These are phyloP conservation scores for Oryza punctata DNA, from an alignment of 176 grass and related monocot species.

Conservation along the genomic window DNA sequence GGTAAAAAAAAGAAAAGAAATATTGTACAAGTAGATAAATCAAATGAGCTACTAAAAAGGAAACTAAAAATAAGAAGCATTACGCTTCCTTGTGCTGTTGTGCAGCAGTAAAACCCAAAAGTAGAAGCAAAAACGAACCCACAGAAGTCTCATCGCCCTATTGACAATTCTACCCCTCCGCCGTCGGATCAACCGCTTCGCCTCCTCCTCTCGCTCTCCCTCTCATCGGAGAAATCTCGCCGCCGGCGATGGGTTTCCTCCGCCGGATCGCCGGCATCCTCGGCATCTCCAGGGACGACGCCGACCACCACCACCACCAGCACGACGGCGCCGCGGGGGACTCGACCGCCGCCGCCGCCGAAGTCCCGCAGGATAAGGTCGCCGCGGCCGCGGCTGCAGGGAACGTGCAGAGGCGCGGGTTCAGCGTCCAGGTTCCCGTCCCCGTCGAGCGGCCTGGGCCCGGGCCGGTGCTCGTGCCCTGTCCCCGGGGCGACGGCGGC, in stretches of 20 bases:
- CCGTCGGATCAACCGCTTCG: conserved; percentile 33
- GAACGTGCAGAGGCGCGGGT: conserved; percentile 42
- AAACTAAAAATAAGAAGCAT: too few species aligned
- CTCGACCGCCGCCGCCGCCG: not conserved
- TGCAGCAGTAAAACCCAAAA: not conserved
- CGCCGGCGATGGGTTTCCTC: conserved; percentile 45
- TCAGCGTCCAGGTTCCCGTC: conserved; percentile 60
- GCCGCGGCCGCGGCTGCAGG: not conserved
- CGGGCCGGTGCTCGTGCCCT: conserved; percentile 47
- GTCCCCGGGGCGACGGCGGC: conserved; percentile 53
- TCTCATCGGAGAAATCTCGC: not conserved
- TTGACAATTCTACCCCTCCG: conserved; percentile 31
- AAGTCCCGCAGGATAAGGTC: conserved; percentile 40
- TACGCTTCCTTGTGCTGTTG: too few species aligned
- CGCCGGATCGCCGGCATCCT: conserved; percentile 46
- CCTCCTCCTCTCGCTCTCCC: not conserved
- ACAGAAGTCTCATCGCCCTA: not conserved
- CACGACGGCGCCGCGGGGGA: not conserved
- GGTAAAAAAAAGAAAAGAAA: too few species aligned
- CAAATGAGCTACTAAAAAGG: too few species aligned
- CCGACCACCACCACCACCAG: conserved; percentile 34
- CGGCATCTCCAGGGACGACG: conserved; percentile 52
- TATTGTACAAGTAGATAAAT: too few species aligned
- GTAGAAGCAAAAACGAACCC: not conserved
- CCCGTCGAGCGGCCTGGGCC: conserved; percentile 43